Conservation (phyloP, 352 stramenopile species). For the Bremia lactucae region DNA sequence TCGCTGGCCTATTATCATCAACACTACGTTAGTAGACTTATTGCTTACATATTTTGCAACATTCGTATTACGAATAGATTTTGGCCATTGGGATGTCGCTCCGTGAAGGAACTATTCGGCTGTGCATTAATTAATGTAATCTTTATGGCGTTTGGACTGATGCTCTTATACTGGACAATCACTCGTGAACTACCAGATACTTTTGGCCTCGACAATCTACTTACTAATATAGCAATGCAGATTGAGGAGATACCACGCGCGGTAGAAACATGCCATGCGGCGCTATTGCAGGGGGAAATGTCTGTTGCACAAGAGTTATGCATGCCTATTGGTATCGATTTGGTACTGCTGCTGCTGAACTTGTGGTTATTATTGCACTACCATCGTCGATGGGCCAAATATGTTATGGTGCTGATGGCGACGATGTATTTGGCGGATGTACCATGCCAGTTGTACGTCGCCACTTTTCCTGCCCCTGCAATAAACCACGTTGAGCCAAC, state of each 20-base stretch:
- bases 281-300: constrained; percentile 33
- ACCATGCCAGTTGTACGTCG: constrained; percentile 35
- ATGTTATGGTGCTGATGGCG: constrained; percentile 34
- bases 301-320: constrained; percentile 46
- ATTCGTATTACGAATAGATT: constrained; percentile 23
- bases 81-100: constrained; percentile 60
- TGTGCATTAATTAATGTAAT: constrained; percentile 35
- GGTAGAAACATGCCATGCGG: constrained; percentile 27
- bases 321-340: constrained; percentile 41
- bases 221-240: constrained; percentile 31
- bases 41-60: not conserved
- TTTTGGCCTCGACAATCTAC: constrained; percentile 19
- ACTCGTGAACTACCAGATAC: constrained; percentile 50
- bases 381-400: constrained; percentile 43
- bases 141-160: constrained; percentile 32
- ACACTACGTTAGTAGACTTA: not conserved
- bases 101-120: constrained; percentile 34
- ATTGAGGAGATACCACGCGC: constrained; percentile 26
- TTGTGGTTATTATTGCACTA: constrained; percentile 38
- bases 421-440: constrained; percentile 35
- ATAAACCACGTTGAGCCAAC: constrained; percentile 51
- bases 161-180: constrained; percentile 49
- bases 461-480: constrained; percentile 41
- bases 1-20: too few species aligned
- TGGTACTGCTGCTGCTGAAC: constrained; percentile 27